Base-by-base conservation (phyloP, 148 eudicot species). In the Nepenthes gracilis region DNA sequence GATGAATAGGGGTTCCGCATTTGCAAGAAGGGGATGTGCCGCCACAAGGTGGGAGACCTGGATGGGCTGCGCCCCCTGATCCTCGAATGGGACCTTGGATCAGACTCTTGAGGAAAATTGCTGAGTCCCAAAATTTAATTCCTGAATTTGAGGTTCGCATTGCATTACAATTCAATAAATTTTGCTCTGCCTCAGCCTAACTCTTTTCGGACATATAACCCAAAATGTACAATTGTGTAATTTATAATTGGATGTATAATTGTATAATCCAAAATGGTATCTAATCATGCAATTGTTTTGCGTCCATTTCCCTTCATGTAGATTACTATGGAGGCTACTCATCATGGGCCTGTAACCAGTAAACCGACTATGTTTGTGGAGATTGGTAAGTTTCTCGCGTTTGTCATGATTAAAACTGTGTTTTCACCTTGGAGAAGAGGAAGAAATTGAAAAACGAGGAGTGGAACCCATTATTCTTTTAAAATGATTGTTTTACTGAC, bases 301-400 rank as follows among this genome's bases (percentile, higher is more conserved):
- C 12, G 35, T 9, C 12, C 23, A n/a, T 55, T 38, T 52, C 50
- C 34, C 36, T 72, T 15, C 49, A 47, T 75, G 59, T 68, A 88
- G 96, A 72, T 88, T 62, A 90, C 97, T 54, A 78, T 90, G 77
- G 97, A 90, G 77, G 97, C 87, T 65, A 90, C 97, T 65, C 95
- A 86, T 80, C 97, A 90, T 74, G 97, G 97, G 70, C 97, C 97
- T 57, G 68, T 73, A 65, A 90, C 95, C 43, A 82, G 74, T 70
- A 90, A 90, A 59, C 95, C 95, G 9, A 77, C 95, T 36, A 78
- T 86, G 97, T 90, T 90, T 71, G 76, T 84, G 47, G 97, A 90
- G 80, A 90, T 86, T 55, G 97, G 97, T 86, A 35, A 55, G 58
- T 35, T 55, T 55, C 58, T 11, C 15, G 13, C 15, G 6, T 11